A percentile compares a stretch with the other conserved stretches of the same genome.
These are phyloP conservation scores for Beauveria australis DNA, from an alignment of 2,329 filamentous ascomycete genomes.

Conservation along the genomic window DNA sequence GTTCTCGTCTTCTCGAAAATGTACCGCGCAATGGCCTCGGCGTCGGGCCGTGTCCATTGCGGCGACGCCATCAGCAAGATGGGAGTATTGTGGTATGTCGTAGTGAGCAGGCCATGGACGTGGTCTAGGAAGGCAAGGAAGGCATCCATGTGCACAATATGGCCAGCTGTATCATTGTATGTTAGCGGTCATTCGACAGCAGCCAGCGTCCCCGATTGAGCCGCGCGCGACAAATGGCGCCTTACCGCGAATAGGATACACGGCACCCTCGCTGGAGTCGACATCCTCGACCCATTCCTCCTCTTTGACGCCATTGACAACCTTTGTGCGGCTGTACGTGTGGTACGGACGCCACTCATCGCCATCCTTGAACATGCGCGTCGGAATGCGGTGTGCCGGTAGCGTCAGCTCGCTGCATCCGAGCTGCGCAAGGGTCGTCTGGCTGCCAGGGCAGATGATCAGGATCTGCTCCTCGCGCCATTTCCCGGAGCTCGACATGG, in stretches of 20 bases:
- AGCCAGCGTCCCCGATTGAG: not conserved
- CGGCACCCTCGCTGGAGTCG: slow-evolving; percentile 77
- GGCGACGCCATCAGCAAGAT: slow-evolving; percentile 86
- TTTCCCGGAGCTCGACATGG: slow-evolving; percentile 50
- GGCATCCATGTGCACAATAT: slow-evolving; percentile 82
- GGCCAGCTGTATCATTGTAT: slow-evolving; percentile 46
- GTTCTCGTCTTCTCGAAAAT: slow-evolving; percentile 97
- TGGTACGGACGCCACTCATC: slow-evolving; percentile 70
- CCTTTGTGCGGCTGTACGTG: slow-evolving; percentile 58
- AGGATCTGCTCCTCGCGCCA: slow-evolving; percentile 59
- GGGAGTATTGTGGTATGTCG: slow-evolving; percentile 91
- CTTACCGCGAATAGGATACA: slow-evolving; percentile 69
- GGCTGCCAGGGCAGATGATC: slow-evolving; percentile 74
- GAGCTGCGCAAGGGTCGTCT: slow-evolving; percentile 83
- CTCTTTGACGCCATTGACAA: slow-evolving; percentile 39
- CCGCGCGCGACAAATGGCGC: not conserved
- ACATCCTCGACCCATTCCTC: slow-evolving; percentile 82
- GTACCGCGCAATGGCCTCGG: slow-evolving; percentile 83
- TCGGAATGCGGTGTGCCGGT: slow-evolving; percentile 76
- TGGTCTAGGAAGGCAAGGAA: slow-evolving; percentile 92
- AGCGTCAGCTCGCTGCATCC: slow-evolving; percentile 87
- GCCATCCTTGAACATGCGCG: slow-evolving; percentile 89
- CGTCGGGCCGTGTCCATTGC: slow-evolving; percentile 81
- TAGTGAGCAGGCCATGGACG: slow-evolving; percentile 80
- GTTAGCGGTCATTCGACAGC: slow-evolving; percentile 9